Conservation (phyloP, 1,284 basidiomycete species). For the Malassezia vespertilionis region DNA sequence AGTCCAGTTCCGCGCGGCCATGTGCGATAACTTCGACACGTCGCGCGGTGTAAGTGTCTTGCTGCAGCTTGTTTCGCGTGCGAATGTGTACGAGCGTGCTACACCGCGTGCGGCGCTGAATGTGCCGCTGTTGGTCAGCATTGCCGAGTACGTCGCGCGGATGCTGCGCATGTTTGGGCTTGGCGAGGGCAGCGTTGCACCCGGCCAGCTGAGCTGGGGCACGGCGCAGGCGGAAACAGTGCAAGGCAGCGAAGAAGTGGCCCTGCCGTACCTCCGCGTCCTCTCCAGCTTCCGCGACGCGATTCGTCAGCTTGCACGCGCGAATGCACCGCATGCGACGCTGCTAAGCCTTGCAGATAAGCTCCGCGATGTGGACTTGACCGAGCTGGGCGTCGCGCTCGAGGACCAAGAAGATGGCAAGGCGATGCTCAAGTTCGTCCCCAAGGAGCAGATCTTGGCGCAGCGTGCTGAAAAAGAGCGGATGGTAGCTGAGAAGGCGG, state of each 20-base stretch:
- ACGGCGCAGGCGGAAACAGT: slow-evolving; percentile 19
- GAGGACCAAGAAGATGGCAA: slow-evolving; percentile 82
- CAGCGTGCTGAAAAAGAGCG: slow-evolving; percentile 82
- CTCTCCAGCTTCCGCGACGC: slow-evolving; percentile 85
- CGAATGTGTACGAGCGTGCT: slow-evolving; percentile 69
- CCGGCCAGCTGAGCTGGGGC: slow-evolving; percentile 41
- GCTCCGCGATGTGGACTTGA: slow-evolving; percentile 77
- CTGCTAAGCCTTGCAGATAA: slow-evolving; percentile 55
- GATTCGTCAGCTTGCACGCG: slow-evolving; percentile 70
- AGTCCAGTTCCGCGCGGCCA: slow-evolving; percentile 67
- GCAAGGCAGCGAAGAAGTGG: slow-evolving; percentile 62
- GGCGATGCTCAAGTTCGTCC: slow-evolving; percentile 74
- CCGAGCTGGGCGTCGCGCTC: slow-evolving; percentile 83
- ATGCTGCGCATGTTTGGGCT: slow-evolving; percentile 94
- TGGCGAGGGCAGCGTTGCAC: slow-evolving; percentile 57
- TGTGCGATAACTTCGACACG: slow-evolving; percentile 97
- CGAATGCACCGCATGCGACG: slow-evolving; percentile 26
- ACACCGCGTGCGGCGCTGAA: slow-evolving; percentile 53
- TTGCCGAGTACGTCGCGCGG: slow-evolving; percentile 71
- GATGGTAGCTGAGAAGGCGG: slow-evolving; percentile 62
- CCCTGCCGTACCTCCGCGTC: slow-evolving; percentile 79
- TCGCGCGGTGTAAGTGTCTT: slow-evolving; percentile 68
- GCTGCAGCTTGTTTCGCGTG: slow-evolving; percentile 71
- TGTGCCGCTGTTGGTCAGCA: slow-evolving; percentile 60
- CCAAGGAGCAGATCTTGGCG: slow-evolving; percentile 68